phyloP scores from a whole-genome alignment of 768 basidiomycete genomes.

The Mycena belliarum region DNA sequence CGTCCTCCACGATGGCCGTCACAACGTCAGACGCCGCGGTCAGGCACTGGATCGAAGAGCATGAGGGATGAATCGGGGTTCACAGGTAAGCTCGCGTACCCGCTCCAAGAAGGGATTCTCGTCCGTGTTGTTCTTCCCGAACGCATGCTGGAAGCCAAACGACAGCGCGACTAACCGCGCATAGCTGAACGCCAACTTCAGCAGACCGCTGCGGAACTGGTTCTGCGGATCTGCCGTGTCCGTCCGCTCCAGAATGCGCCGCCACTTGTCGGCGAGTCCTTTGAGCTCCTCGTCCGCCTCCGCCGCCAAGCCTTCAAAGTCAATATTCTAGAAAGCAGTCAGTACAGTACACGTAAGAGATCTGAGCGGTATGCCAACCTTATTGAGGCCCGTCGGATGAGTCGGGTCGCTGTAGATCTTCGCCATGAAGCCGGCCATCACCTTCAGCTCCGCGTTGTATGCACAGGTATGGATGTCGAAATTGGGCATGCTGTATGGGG shows the following conservation, averaged over 20 bases:
- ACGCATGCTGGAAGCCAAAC: slow-evolving; percentile 76
- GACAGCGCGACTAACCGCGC: slow-evolving; percentile 69
- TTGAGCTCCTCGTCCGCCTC: slow-evolving; percentile 73
- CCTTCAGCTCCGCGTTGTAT: slow-evolving; percentile 73
- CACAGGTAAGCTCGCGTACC: slow-evolving; percentile 41
- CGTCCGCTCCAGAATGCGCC: slow-evolving; percentile 47
- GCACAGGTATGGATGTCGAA: slow-evolving; percentile 82
- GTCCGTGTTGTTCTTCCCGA: slow-evolving; percentile 59
- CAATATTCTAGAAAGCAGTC: slow-evolving; percentile 47
- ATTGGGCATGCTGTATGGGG: slow-evolving; percentile 64
- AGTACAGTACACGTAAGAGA: neutral
- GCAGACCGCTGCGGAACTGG: slow-evolving; percentile 60
- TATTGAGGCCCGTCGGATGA: slow-evolving; percentile 77
- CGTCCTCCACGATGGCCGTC: slow-evolving; percentile 55
- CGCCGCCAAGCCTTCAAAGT: slow-evolving; percentile 64
- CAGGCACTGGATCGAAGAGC: slow-evolving; percentile 50
- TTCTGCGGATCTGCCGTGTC: slow-evolving; percentile 58
- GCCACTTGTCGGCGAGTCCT: slow-evolving; percentile 57
- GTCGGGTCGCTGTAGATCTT: slow-evolving; percentile 73
- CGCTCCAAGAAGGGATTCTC: slow-evolving; percentile 68
- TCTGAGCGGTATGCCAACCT: slow-evolving; percentile 39
- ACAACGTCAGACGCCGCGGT: slow-evolving; percentile 68
- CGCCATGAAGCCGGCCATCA: slow-evolving; percentile 59
- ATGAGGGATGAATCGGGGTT: neutral
- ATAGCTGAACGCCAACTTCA: slow-evolving; percentile 67